Conservation (phyloP, 192 early-diverging fungal species). For the Spizellomyces sp. region DNA sequence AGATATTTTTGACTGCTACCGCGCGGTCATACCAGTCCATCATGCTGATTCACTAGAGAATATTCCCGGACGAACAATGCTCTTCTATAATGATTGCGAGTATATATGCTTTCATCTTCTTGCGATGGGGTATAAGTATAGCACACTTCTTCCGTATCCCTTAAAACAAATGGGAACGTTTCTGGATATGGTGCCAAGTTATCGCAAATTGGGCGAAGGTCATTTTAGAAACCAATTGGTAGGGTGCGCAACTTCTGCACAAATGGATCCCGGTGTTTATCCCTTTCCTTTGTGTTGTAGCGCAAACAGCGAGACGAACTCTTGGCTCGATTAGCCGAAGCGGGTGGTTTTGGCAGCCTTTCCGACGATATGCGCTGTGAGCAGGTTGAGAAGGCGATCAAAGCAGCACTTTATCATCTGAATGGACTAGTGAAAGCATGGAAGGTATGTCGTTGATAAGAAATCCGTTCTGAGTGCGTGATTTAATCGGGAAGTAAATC, state of each 20-base stretch:
- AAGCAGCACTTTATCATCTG: slow-evolving; percentile 51
- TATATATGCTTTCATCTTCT: slow-evolving; percentile 48
- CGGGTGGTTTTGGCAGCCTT: not conserved
- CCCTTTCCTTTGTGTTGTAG: not conserved
- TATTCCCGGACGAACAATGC: slow-evolving; percentile 53
- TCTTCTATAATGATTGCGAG: slow-evolving; percentile 73
- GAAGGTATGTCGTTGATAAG: slow-evolving; percentile 34
- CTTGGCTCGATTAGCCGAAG: not conserved
- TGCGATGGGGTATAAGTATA: slow-evolving; percentile 51
- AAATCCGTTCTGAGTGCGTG: not conserved
- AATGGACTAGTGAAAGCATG: slow-evolving; percentile 52
- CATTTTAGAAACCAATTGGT: slow-evolving; percentile 62
- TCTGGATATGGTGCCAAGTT: slow-evolving; percentile 53
- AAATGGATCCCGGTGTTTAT: not conserved
- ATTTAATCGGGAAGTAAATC: not conserved
- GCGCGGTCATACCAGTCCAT: slow-evolving; percentile 63
- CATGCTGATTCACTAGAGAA: slow-evolving; percentile 56
- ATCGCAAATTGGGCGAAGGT: slow-evolving; percentile 51
- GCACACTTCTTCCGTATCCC: slow-evolving; percentile 40
- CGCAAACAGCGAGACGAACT: not conserved
- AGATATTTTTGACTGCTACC: slow-evolving; percentile 61
- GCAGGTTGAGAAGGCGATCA: slow-evolving; percentile 53
- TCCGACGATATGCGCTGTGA: slow-evolving; percentile 45
- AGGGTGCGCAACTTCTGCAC: slow-evolving; percentile 16
- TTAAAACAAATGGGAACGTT: slow-evolving; percentile 44